Evolutionary conservation across 2,329 filamentous ascomycete genomes (phyloP), one percentile per base, ranked within the genome.

Genomic region (Nothopassalora personata): DNA sequence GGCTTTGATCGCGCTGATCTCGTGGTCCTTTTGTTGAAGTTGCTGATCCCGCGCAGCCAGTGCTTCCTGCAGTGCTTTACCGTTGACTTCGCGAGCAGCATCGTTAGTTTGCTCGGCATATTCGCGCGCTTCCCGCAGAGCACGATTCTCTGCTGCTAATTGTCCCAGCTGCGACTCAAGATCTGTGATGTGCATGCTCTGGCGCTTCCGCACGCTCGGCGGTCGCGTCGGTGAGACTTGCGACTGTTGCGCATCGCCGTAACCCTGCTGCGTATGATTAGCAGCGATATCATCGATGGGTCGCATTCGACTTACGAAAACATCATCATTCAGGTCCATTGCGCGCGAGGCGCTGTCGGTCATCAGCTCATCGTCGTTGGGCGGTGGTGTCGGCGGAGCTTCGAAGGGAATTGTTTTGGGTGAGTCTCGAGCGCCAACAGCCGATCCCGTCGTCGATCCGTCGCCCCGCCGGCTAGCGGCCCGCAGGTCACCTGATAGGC

Each of bases 171-270:
- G 86, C 60, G 84, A 81, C 79, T 97, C 91, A 71, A 99, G 86
- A 70, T 99, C 93, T 71, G 83, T 77, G 61, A 97, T 86, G 77
- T 97, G 93, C 87, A 97, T 93, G 81, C 93, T 97, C 77, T 96
- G 94, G 72, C 93, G 90, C 73, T 93, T 92, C 69, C 93, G 92
- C 84, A 99, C 89, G 80, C 91, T 97, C 72, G 92, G 91, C 69
- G 94, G 92, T 76, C 93, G 87, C 67, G 91, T 96, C 57, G 94
- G 94, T 70, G 94, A 97, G 70, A 89, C 63, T 71, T 93, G 91
- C 73, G 91, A 96, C 73, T 87, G 87, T 72, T 89, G 90, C 76
- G 89, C 90, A 78, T 96, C 91, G 77, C 93, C 93, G 80, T 86
- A 92, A 78, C 91, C 93, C 84, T 96, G 91, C 92, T 97, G 79